Percentiles rank a stretch among this genome's conserved stretches.
phyloP scores from a whole-genome alignment of 1,139 yeast species.

The Diutina mesorugosa region DNA sequence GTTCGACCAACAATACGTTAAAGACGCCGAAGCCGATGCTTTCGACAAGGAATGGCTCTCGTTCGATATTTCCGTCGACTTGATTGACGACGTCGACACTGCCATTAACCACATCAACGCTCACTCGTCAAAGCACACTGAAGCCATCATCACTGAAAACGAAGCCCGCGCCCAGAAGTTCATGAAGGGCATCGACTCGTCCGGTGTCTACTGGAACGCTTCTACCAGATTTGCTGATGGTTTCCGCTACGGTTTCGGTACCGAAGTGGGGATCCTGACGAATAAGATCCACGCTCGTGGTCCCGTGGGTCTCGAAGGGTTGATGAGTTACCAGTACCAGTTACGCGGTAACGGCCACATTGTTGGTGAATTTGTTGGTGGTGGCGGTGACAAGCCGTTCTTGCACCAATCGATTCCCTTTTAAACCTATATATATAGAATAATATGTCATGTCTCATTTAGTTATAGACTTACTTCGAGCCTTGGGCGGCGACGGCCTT shows the following conservation, averaged over 20 bases:
- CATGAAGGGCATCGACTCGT: slow-evolving; percentile 79
- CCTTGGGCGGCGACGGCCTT: slow-evolving; percentile 99
- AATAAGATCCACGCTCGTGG: slow-evolving; percentile 97
- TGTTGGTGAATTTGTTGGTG: slow-evolving; percentile 84
- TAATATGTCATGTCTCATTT: neutral
- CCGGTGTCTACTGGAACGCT: slow-evolving; percentile 98
- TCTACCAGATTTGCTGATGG: slow-evolving; percentile 98
- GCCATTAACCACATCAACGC: slow-evolving; percentile 77
- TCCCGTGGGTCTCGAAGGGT: slow-evolving; percentile 95
- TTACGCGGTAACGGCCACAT: slow-evolving; percentile 85
- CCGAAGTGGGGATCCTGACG: slow-evolving; percentile 96
- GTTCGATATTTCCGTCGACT: slow-evolving; percentile 63
- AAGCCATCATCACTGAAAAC: slow-evolving; percentile 72
- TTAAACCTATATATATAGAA: neutral
- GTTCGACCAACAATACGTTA: slow-evolving; percentile 12
- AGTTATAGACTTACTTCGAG: slow-evolving; percentile 20
- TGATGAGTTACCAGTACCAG: slow-evolving; percentile 91
- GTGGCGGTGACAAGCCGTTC: slow-evolving; percentile 78
- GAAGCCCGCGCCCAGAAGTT: slow-evolving; percentile 61
- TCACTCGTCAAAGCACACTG: slow-evolving; percentile 96
- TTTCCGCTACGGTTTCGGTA: slow-evolving; percentile 94
- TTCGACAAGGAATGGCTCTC: slow-evolving; percentile 78
- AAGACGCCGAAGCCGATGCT: slow-evolving; percentile 41
- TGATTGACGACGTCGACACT: slow-evolving; percentile 42
- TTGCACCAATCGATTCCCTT: slow-evolving; percentile 43